Base-by-base conservation (phyloP, 2,329 filamentous ascomycete species). In the Laburnicola sp. region DNA sequence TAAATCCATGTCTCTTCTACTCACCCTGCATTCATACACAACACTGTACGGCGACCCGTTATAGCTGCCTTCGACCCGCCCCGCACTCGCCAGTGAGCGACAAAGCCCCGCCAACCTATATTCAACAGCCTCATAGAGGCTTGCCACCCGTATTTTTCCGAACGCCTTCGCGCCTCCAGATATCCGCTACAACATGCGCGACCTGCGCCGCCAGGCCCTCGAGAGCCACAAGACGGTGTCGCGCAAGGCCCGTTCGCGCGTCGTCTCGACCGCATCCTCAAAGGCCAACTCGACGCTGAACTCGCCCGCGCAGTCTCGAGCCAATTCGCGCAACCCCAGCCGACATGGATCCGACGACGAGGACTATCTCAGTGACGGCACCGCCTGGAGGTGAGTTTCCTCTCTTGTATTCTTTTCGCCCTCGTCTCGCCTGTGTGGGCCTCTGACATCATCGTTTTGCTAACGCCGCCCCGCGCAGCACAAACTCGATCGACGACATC, bases 191-290 rank as follows among this genome's bases (percentile, higher is more conserved):
- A 63, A 46, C 39, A 87, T 87, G 84, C 83, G 81, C 65, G 84
- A 87, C 48, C 72, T 80, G 41, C 73, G 85, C 61, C 86, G 87
- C 67, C 86, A 87, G 72, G 86, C 84, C 44, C 82, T 89, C 51
- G 85, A 87, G 74, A 85, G 83, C 75, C 82, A 83, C 68, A 91
- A 91, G 76, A 91, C 86, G 11, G 74, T 84, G 30, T 90, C 87
- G 40, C 81, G 80, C 63, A 90, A 89, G 71, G 85, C 86, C 22
- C 80, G 79, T 54, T 81, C 82, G 22, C 77, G 78, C 52, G 77
- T 79, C 50, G 77, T 75, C 37, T 84, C 83, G 11, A 81, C 82
- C 30, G 77, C 79, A 50, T 77, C 76, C 28, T 88, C 85, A 11
- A 83, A 84, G 37, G 76, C 77, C 26, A 78, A 75, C 57, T 88